Percentiles rank a stretch among this genome's conserved stretches.
Evolutionary conservation across 2,329 filamentous ascomycete species (phyloP).

Genomic region (Neoarthrinium moseri): DNA sequence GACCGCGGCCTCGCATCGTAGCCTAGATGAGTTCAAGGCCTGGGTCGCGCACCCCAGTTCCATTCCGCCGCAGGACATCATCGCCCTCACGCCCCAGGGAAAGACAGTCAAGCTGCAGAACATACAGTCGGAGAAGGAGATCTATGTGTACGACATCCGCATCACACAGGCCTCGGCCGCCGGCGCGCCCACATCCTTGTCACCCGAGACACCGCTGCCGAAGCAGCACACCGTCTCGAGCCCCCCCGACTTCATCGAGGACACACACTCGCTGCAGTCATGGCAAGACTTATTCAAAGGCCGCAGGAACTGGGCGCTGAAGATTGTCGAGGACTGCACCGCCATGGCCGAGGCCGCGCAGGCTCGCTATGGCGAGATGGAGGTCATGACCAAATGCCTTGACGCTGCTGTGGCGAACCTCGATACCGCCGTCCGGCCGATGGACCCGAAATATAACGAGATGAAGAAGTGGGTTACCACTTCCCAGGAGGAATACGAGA

Average conservation of each 20-base stretch:
- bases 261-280: constrained; percentile 77
- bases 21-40: constrained; percentile 79
- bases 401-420: constrained; percentile 85
- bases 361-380: constrained; percentile 69
- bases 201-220: constrained; percentile 50
- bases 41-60: constrained; percentile 75
- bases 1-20: constrained; percentile 29
- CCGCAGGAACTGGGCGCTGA: constrained; percentile 76
- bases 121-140: constrained; percentile 80
- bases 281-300: constrained; percentile 87
- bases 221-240: constrained; percentile 57
- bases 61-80: constrained; percentile 76
- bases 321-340: constrained; percentile 67
- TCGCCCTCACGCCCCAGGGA: constrained; percentile 81
- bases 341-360: constrained; percentile 61
- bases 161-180: constrained; percentile 60
- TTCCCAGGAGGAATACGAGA: constrained; percentile 65
- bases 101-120: constrained; percentile 81
- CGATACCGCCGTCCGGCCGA: constrained; percentile 68
- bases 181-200: constrained; percentile 38
- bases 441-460: constrained; percentile 71
- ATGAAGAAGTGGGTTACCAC: constrained; percentile 69
- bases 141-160: constrained; percentile 88
- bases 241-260: constrained; percentile 79
- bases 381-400: constrained; percentile 75